Base-by-base conservation (phyloP, 1,284 basidiomycete species). In the Cystobasidiaceae sp. region DNA sequence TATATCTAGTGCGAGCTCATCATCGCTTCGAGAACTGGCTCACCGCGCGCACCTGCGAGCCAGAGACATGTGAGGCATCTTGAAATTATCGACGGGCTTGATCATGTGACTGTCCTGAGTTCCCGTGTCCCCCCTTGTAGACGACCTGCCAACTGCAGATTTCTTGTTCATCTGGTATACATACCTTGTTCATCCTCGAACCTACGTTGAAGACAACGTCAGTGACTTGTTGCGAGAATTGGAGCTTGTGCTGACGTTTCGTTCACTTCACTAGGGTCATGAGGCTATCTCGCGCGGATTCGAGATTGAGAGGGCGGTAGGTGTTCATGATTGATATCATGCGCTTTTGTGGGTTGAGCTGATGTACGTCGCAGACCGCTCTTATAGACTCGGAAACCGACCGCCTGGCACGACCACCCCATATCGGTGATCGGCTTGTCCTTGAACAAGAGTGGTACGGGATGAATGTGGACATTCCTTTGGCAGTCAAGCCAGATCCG, bases 121-220 rank as follows among this genome's bases (percentile, higher is more conserved):
- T 13, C 25, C n/a, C 46, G 15, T 25, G 17, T 4, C 25, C n/a
- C n/a, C n/a, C n/a, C n/a, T n/a, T n/a, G 7, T 27, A 62, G 60
- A 62, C 30, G 60, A 62, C 30, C 23, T 54, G 19, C 60, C 60
- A 11, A 50, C 48, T 9, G 49, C 60, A 11, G 60, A 62, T 41
- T 54, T 62, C 28, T 37, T 62, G 32, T 54, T 62, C 32, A 62
- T 62, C 27, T 62, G 48, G 49, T 62, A 62, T 21, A 50, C 60
- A 7, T 62, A 62, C 41, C 49, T 62, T 1, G 60, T 62, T 13
- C 60, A 62, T 46, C 60, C 60, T 54, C 48, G 60, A 7, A 9
- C 43, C 21, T 52, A 52, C 28, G 43, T 50, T 28, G 60, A 62
- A 45, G 60, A 62, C 41, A 62, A 62, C n/a, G 60, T 54, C 27